Conservation (phyloP, 2,329 filamentous ascomycete species). For the Penicillium sp. region DNA sequence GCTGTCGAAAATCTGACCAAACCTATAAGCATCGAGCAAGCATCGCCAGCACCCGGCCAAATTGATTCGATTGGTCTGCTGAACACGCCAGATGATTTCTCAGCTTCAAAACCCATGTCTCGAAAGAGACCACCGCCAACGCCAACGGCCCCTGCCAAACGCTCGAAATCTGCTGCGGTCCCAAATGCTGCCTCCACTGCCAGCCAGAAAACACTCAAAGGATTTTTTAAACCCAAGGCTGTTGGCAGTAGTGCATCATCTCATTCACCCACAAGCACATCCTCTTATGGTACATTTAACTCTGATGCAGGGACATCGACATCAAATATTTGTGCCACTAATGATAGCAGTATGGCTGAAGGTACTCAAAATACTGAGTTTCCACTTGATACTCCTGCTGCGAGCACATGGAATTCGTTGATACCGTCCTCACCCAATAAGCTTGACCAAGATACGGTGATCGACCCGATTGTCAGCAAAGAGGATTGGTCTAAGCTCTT, state of each 20-base stretch:
- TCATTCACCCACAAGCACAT: neutral
- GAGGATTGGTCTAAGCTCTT: conserved; percentile 87
- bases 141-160: conserved; percentile 46
- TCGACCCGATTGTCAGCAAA: conserved; percentile 70
- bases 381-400: neutral
- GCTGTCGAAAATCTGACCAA: conserved; percentile 6
- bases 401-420: neutral
- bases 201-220: conserved; percentile 66
- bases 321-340: neutral
- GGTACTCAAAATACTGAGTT: neutral
- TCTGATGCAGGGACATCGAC: neutral
- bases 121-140: conserved; percentile 43
- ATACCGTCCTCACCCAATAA: conserved; percentile 12
- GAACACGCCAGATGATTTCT: neutral
- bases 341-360: neutral
- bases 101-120: conserved; percentile 15
- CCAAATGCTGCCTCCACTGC: conserved; percentile 35
- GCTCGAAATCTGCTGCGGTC: conserved; percentile 47
- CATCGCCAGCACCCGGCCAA: neutral
- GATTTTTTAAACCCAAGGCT: conserved; percentile 72
- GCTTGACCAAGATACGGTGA: conserved; percentile 49
- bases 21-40: neutral
- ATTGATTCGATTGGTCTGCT: neutral
- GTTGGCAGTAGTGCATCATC: neutral
- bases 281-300: too few relatives aligned